A percentile compares a stretch with the other conserved stretches of the same genome.
Conservation (phyloP, 768 basidiomycete species). For the Suillus variegatus region DNA sequence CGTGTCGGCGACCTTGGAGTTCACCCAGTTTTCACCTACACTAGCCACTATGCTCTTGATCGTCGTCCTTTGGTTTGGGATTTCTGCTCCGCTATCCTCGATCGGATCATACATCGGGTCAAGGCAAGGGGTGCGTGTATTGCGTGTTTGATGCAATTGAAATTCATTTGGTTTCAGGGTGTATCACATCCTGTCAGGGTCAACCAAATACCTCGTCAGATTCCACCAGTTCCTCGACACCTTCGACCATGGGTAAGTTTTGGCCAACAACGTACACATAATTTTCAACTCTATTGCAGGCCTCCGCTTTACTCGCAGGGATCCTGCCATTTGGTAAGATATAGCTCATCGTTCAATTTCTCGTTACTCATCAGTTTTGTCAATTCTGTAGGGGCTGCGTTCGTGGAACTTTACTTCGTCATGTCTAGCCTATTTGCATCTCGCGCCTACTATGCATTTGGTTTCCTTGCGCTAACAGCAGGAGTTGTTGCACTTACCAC, state of each 20-base stretch:
- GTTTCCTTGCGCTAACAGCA: slow-evolving; percentile 88
- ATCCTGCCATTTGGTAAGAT: slow-evolving; percentile 84
- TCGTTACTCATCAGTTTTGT: slow-evolving; percentile 9
- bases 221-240: slow-evolving; percentile 86
- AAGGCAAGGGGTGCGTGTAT: slow-evolving; percentile 73
- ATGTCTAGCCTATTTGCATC: slow-evolving; percentile 91
- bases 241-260: slow-evolving; percentile 72
- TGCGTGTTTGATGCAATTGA: neutral
- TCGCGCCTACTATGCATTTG: slow-evolving; percentile 94
- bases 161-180: slow-evolving; percentile 42
- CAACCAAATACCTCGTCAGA: slow-evolving; percentile 94
- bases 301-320: slow-evolving; percentile 80
- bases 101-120: slow-evolving; percentile 86
- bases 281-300: slow-evolving; percentile 37
- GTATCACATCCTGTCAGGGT: slow-evolving; percentile 85
- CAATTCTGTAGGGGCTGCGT: slow-evolving; percentile 73
- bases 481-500: slow-evolving; percentile 83
- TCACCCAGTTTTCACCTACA: slow-evolving; percentile 7
- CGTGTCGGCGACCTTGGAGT: neutral
- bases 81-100: slow-evolving; percentile 86
- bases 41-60: slow-evolving; percentile 84
- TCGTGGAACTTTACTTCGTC: slow-evolving; percentile 93
- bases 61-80: slow-evolving; percentile 88
- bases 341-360: neutral
- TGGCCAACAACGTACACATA: slow-evolving; percentile 6